Evolutionary conservation across 495 filamentous ascomycete genomes (phyloP), one percentile per base, ranked within the genome.

Genomic region (Neurospora sp.): DNA sequence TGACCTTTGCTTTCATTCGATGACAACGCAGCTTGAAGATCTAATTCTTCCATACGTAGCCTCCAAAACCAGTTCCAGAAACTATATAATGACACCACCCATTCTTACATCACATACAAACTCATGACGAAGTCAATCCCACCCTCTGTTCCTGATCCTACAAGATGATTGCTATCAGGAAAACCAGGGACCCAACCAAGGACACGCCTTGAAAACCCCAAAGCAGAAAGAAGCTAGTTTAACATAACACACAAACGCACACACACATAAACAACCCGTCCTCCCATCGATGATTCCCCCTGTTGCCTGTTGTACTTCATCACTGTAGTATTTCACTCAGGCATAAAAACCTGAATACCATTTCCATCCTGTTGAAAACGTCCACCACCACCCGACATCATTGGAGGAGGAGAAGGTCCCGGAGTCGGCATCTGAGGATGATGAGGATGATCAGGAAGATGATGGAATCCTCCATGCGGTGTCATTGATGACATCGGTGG

Each of bases 311-410:
- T 37, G 35, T 37, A 37, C 6, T 37, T 37, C 35, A 37, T 37
- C 35, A 37, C 35, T 37, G 35, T 37, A 37, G 35, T 37, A 37
- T 37, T 37, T 45, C 18, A 35, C 39, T 73, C 42, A 71, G 31
- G 47, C 69, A 59, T 74, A 45, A 74, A 74, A 65, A 74, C 73
- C 39, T 74, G 73, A 22, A 74, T 69, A 3, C 73, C 73, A 18
- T 35, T 39, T 1, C n/a, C 39, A 3, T 45, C 73, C 14, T 38
- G 22, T 4, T 72, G 65, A 16, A 74, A 74, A 8, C 65, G 73
- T 8, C 73, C 65, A n/a, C 18, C 42, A 45, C 42, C n/a, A 20
- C 42, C 42, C 4, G 53, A 61, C 27, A 61, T 35, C 53, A 35
- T 35, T 3, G 27, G 27, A 18, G 53, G 53, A 16, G 12, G 47